These are phyloP conservation scores for Oryza glaberrima DNA, from an alignment of 176 grass and related monocot genomes.

Conservation along the genomic window DNA sequence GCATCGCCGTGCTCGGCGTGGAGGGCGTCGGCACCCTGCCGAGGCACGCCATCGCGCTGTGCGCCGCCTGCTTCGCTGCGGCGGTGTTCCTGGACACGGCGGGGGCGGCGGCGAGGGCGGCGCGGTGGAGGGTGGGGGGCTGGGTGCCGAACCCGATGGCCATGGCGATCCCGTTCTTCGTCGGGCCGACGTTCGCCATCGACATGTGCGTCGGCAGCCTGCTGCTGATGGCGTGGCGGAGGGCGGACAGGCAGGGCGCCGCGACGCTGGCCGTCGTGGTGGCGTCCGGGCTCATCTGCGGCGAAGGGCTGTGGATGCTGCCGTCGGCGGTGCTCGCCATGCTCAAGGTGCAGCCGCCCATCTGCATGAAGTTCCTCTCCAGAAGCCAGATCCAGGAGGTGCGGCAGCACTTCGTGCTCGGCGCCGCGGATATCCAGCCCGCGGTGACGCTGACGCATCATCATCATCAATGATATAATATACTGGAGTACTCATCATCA, in stretches of 20 bases:
- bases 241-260: slow-evolving; percentile 9
- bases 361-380: slow-evolving; percentile 55
- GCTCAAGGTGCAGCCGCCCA: slow-evolving; percentile 37
- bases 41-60: slow-evolving; percentile 32
- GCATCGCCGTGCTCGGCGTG: slow-evolving; percentile 33
- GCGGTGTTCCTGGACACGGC: slow-evolving; percentile 8
- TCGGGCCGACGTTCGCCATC: slow-evolving; percentile 38
- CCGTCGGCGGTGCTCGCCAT: slow-evolving; percentile 34
- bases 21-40: slow-evolving; percentile 41
- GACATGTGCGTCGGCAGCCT: slow-evolving; percentile 50
- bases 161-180: slow-evolving; percentile 51
- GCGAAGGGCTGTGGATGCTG: slow-evolving; percentile 48
- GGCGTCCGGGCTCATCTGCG: slow-evolving; percentile 50
- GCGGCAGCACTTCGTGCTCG: slow-evolving; percentile 4
- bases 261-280: slow-evolving; percentile 12
- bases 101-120: neutral
- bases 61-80: neutral
- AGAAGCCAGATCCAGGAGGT: slow-evolving; percentile 19
- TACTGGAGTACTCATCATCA: too few relatives aligned
- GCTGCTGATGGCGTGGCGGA: slow-evolving; percentile 41
- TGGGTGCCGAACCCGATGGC: slow-evolving; percentile 50
- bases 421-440: neutral
- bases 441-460: neutral
- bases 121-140: slow-evolving; percentile 13
- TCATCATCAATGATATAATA: too few relatives aligned